Percentiles rank a stretch among this genome's conserved stretches.
These are phyloP conservation scores for Aspergillus clavatus DNA, from an alignment of 2,329 filamentous ascomycete species.

Conservation along the genomic window DNA sequence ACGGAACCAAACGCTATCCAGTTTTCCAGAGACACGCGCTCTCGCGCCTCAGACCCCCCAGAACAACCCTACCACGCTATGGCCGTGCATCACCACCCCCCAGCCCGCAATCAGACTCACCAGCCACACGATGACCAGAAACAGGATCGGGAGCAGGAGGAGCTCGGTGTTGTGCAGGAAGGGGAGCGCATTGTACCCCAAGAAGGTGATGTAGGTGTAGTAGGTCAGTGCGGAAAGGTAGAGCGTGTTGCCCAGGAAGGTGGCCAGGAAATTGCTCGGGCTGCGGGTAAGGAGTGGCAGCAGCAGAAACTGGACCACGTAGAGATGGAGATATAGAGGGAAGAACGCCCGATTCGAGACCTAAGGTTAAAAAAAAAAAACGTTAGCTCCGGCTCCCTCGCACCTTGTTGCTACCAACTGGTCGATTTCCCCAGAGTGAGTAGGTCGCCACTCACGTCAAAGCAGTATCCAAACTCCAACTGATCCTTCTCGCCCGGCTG, in stretches of 20 bases:
- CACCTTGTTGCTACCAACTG: background rate
- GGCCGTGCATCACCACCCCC: conserved; percentile 43
- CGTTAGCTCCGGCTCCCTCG: background rate
- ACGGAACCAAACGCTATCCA: conserved; percentile 4
- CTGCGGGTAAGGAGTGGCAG: conserved; percentile 53
- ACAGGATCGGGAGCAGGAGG: conserved; percentile 57
- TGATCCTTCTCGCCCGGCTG: conserved; percentile 54
- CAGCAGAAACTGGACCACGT: conserved; percentile 62
- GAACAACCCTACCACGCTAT: conserved; percentile 41
- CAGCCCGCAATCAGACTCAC: conserved; percentile 45
- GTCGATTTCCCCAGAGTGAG: background rate
- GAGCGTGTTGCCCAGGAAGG: conserved; percentile 61
- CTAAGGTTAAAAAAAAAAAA: conserved; percentile 32
- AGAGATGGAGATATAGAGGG: conserved; percentile 62
- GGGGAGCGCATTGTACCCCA: conserved; percentile 64
- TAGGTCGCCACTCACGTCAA: conserved; percentile 51
- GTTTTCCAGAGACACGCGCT: too few relatives aligned
- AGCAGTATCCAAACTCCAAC: conserved; percentile 67
- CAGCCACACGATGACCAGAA: conserved; percentile 57
- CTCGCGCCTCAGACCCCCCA: conserved; percentile 35
- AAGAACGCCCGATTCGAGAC: conserved; percentile 64
- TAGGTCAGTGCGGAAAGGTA: conserved; percentile 63
- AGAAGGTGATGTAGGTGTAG: conserved; percentile 64
- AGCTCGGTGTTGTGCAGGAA: conserved; percentile 65
- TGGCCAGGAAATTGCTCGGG: conserved; percentile 39